Base-by-base conservation (phyloP, 208 protist species). In the Porcisia deanei region DNA sequence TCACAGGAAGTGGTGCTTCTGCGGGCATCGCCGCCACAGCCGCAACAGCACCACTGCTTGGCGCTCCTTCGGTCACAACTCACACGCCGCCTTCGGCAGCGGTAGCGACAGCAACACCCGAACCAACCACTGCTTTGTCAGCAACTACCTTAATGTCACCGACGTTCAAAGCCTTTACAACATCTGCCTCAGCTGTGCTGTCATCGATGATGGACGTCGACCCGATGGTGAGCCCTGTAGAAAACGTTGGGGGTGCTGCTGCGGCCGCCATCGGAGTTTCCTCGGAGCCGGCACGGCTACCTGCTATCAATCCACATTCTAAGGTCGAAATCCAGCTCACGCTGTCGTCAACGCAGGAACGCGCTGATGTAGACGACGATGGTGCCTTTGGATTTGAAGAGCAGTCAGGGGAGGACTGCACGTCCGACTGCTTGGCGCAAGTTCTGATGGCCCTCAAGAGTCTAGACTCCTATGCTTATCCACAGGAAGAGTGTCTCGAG, bases 111-210 rank as follows among this genome's bases (percentile, higher is more conserved):
- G 39, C 43, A 16, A 59, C 66, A 14, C 67, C 75, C 20, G 41
- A 52, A 16, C 5, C 67, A 47, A 20, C 53, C 18, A 55, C 52
- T 55, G 55, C 30, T 5, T 14, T 53, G 7, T 68, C 45, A 16
- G 18, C 25, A 57, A 45, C 47, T 20, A 18, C 57, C 10, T 30
- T 53, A 7, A 41, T 61, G 57, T 65, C 68, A 20, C 55, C 73
- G 0, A 57, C 68, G 7, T 77, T 82, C 30, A 58, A 69, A 61
- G 58, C 73, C n/a, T 82, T 82, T 67, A 82, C 78, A 37, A 74
- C 78, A 37, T 73, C 78, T 54, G 78, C 67, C 20, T 73, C 78
- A 41, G 69, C 43, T 10, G 68, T 78, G 73, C 34, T 82, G 49
- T 69, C 73, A 45, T 43, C 55, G 43, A 70, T 70, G 59, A 61